Percentiles rank a stretch among this genome's conserved stretches.
Evolutionary conservation across 306 rosid species (phyloP).

Genomic region (Rosa chinensis): DNA sequence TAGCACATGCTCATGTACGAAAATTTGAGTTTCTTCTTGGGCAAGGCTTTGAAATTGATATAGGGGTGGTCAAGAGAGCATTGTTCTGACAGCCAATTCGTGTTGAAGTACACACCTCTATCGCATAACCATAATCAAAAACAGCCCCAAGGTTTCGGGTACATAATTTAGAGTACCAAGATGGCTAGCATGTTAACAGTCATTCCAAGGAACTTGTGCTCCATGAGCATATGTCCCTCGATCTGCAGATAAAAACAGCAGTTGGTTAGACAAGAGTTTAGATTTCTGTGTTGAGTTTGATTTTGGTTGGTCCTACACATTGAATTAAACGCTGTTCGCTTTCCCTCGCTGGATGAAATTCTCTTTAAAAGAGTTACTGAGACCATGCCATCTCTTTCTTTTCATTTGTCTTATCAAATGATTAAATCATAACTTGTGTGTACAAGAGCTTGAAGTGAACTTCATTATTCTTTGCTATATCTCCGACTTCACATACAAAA

Average conservation of each 20-base stretch:
- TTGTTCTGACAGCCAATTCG: not conserved
- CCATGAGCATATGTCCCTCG: not conserved
- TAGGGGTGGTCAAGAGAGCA: not conserved
- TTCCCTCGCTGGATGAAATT: not conserved
- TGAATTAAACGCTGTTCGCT: not conserved
- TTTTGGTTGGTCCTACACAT: not conserved
- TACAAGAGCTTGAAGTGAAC: not conserved
- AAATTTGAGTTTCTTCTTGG: not conserved
- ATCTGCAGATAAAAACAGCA: slow-evolving; percentile 1
- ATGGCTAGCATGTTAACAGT: not conserved
- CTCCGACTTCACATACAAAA: not conserved
- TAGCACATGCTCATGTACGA: not conserved
- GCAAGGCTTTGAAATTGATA: not conserved
- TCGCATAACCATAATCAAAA: not conserved
- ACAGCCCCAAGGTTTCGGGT: not conserved
- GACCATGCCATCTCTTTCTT: not conserved
- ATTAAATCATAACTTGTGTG: not conserved
- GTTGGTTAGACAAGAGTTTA: slow-evolving; percentile 1
- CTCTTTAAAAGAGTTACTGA: not conserved
- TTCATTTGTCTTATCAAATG: not conserved
- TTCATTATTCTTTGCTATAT: not conserved
- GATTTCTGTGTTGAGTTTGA: slow-evolving; percentile 13
- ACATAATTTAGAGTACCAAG: not conserved
- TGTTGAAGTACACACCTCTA: not conserved
- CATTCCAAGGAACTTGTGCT: not conserved